Evolutionary conservation across 2,329 filamentous ascomycete species (phyloP).

Genomic region (Sarocladium kiliense): DNA sequence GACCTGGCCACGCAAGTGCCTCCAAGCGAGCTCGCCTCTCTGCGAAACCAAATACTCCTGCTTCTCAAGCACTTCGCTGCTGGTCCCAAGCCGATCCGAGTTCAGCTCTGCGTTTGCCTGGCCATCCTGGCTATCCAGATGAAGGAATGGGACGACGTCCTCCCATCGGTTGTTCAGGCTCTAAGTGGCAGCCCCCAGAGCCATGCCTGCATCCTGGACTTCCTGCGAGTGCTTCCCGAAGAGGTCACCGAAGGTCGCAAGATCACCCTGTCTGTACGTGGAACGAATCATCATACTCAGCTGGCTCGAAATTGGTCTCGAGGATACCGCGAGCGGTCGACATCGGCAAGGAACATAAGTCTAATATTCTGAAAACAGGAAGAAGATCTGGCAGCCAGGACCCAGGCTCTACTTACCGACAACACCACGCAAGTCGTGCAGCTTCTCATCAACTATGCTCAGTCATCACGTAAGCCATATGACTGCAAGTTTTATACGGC

Average conservation of each 20-base stretch:
- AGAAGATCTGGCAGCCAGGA: slow-evolving; percentile 85
- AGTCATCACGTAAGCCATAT: slow-evolving; percentile 71
- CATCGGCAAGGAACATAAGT: slow-evolving; percentile 27
- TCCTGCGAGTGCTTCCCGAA: slow-evolving; percentile 92
- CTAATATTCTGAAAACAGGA: slow-evolving; percentile 62
- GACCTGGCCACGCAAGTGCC: slow-evolving; percentile 84
- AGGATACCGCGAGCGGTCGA: slow-evolving; percentile 29
- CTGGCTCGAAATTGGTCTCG: slow-evolving; percentile 27
- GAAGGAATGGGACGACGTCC: slow-evolving; percentile 90
- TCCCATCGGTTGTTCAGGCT: slow-evolving; percentile 72
- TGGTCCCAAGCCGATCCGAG: slow-evolving; percentile 78
- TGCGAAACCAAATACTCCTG: slow-evolving; percentile 79
- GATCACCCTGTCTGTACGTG: slow-evolving; percentile 97
- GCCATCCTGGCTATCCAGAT: slow-evolving; percentile 95
- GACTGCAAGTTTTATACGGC: not conserved
- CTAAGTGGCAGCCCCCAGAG: slow-evolving; percentile 73
- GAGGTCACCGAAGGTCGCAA: slow-evolving; percentile 99
- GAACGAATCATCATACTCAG: slow-evolving; percentile 51
- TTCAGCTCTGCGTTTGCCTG: slow-evolving; percentile 91
- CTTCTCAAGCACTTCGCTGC: slow-evolving; percentile 76
- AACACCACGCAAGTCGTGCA: slow-evolving; percentile 85
- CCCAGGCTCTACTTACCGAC: slow-evolving; percentile 81
- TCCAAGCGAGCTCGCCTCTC: slow-evolving; percentile 63
- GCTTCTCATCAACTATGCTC: slow-evolving; percentile 83
- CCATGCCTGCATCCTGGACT: slow-evolving; percentile 87